Evolutionary conservation across 2,329 filamentous ascomycete species (phyloP).

Genomic region (Diplodia scrobiculata): DNA sequence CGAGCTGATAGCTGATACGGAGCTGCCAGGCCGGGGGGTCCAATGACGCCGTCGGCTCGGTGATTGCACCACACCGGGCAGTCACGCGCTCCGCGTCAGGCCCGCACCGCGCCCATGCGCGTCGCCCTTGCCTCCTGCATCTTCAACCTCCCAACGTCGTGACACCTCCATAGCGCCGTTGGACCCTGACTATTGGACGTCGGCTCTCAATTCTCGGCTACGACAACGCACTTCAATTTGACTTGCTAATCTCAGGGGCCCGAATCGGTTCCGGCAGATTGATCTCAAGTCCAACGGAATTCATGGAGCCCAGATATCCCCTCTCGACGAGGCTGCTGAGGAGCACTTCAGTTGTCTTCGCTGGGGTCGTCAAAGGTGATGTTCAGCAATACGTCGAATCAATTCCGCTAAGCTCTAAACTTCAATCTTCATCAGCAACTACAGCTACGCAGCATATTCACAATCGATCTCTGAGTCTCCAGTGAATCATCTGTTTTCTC

Average conservation of each 20-base stretch:
- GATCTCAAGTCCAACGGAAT: no score
- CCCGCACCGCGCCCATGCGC: constrained; percentile 2
- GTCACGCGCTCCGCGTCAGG: constrained; percentile 9
- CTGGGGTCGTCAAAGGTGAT: no score
- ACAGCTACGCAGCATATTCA: no score
- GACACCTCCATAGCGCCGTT: not conserved
- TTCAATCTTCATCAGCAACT: no score
- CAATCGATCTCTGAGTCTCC: no score
- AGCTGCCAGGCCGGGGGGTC: constrained; percentile 1
- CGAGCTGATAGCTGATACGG: constrained; percentile 23
- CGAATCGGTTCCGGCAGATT: no score
- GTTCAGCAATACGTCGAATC: no score
- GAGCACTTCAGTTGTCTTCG: no score
- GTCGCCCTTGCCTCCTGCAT: constrained; percentile 1
- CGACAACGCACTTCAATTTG: not conserved
- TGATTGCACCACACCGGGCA: constrained; percentile 12
- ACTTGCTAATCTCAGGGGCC: not conserved
- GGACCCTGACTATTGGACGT: not conserved
- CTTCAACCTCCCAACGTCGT: not conserved
- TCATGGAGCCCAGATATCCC: no score
- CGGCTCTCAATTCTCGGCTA: not conserved
- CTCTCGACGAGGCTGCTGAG: no score
- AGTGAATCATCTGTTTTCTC: no score
- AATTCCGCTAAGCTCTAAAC: no score
- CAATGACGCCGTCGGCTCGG: constrained; percentile 17